A percentile compares a stretch with the other conserved stretches of the same genome.
phyloP scores from a whole-genome alignment of 2,329 filamentous ascomycete genomes.

The Pezicula neosporulosa region DNA sequence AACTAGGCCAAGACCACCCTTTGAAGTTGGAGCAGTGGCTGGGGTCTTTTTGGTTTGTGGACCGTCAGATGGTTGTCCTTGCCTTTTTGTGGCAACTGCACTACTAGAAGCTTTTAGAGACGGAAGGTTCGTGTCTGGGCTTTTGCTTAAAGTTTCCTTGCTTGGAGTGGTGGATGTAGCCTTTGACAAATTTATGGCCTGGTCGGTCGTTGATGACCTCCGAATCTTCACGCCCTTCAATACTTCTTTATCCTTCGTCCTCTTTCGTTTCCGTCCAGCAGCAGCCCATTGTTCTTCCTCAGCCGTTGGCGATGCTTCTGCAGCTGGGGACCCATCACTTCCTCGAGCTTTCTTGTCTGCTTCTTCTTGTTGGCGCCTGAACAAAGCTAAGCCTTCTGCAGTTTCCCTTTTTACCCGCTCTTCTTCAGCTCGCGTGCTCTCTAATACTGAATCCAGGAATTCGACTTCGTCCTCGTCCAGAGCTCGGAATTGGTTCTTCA shows the following conservation, averaged over 20 bases:
- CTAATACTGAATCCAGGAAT: constrained; percentile 61
- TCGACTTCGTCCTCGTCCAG: constrained; percentile 78
- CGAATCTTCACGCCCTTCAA: constrained; percentile 28
- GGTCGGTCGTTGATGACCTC: constrained; percentile 10
- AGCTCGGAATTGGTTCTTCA: constrained; percentile 74
- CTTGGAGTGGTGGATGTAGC: constrained; percentile 5
- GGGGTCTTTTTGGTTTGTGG: constrained; percentile 6
- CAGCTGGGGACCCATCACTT: constrained; percentile 10
- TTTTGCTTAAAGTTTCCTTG: background rate
- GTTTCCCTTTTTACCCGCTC: constrained; percentile 51
- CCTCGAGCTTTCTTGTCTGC: constrained; percentile 25
- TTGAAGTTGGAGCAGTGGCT: constrained; percentile 13
- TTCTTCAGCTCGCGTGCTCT: constrained; percentile 48
- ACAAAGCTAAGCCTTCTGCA: constrained; percentile 52
- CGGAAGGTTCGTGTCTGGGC: background rate
- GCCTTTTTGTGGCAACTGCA: background rate
- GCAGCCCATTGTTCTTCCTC: constrained; percentile 32
- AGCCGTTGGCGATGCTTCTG: constrained; percentile 11
- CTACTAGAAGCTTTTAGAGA: background rate
- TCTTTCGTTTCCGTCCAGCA: constrained; percentile 34
- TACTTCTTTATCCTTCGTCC: constrained; percentile 34
- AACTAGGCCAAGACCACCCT: constrained; percentile 39
- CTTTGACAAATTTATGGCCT: constrained; percentile 2
- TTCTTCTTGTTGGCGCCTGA: constrained; percentile 47
- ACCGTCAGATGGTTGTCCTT: background rate